A percentile compares a stretch with the other conserved stretches of the same genome.
phyloP scores from a whole-genome alignment of 164 flowering plant species.

The Stephania cephalantha region DNA sequence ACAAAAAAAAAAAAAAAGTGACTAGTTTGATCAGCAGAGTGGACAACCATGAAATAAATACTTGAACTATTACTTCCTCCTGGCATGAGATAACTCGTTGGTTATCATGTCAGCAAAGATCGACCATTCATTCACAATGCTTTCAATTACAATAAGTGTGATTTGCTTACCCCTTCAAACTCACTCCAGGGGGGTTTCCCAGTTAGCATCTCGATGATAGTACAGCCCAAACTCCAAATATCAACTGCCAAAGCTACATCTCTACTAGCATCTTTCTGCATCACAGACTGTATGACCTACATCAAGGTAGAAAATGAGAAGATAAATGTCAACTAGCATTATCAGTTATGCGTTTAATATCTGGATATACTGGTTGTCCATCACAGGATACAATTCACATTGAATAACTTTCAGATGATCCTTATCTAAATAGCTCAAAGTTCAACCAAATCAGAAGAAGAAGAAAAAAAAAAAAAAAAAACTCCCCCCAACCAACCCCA shows the following conservation, averaged over 20 bases:
- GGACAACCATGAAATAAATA: neutral
- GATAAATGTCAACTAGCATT: neutral
- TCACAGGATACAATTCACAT: neutral
- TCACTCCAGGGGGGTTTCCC: slow-evolving; percentile 97
- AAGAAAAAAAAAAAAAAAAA: neutral
- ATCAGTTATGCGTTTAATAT: neutral
- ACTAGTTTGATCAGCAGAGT: neutral
- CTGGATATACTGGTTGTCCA: neutral
- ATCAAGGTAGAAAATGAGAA: neutral
- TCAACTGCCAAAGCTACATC: slow-evolving; percentile 78
- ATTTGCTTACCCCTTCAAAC: slow-evolving; percentile 67
- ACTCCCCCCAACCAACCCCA: too few relatives aligned
- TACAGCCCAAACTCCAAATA: slow-evolving; percentile 98
- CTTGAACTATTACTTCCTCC: neutral
- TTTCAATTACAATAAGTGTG: neutral
- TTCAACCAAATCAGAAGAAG: neutral
- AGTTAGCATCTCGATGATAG: slow-evolving; percentile 82
- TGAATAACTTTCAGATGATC: neutral
- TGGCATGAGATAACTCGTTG: neutral
- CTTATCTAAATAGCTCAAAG: neutral
- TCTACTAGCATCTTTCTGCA: slow-evolving; percentile 52
- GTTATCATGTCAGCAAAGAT: neutral
- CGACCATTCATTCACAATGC: neutral
- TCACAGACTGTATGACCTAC: slow-evolving; percentile 66
- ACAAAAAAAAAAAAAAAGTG: neutral